These are phyloP conservation scores for Dissophora ornata DNA, from an alignment of 192 early-diverging fungal species.

Conservation along the genomic window DNA sequence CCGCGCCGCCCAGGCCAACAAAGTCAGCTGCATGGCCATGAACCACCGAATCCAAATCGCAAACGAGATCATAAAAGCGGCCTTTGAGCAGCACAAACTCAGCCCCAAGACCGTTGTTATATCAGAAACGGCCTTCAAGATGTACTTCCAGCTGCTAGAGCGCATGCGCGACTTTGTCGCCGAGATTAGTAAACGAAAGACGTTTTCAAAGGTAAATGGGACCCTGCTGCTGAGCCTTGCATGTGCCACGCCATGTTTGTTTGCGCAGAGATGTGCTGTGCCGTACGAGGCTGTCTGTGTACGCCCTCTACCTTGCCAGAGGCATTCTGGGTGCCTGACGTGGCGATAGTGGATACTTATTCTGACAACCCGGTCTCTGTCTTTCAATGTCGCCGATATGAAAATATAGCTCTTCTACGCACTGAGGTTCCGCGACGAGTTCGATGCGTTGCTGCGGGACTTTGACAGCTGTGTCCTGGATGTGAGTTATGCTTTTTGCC, in stretches of 20 bases:
- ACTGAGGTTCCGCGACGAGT: slow-evolving; percentile 46
- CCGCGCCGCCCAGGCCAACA: slow-evolving; percentile 43
- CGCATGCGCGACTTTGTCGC: slow-evolving; percentile 50
- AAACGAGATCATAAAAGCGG: slow-evolving; percentile 49
- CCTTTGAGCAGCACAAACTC: slow-evolving; percentile 35
- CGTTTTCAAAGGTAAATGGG: slow-evolving; percentile 39
- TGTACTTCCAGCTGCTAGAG: slow-evolving; percentile 38
- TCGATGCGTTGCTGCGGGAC: slow-evolving; percentile 49
- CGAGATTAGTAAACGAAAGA: slow-evolving; percentile 52
- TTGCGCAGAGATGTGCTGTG: neutral
- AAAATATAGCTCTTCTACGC: slow-evolving; percentile 47
- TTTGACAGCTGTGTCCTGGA: slow-evolving; percentile 54
- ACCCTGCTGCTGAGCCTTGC: neutral
- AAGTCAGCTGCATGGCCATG: slow-evolving; percentile 49
- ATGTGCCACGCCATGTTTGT: neutral
- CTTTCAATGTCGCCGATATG: too few species aligned
- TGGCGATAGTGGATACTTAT: too few species aligned
- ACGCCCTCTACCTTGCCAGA: too few species aligned
- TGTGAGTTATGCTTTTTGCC: slow-evolving; percentile 20
- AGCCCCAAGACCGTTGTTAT: slow-evolving; percentile 31
- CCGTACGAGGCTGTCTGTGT: too few species aligned
- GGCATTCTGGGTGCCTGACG: too few species aligned
- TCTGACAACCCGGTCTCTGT: too few species aligned
- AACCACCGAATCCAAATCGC: slow-evolving; percentile 52
- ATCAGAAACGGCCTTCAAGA: slow-evolving; percentile 34